A percentile compares a stretch with the other conserved stretches of the same genome.
These are phyloP conservation scores for Xylaria telfairii DNA, from an alignment of 495 filamentous ascomycete species.

Conservation along the genomic window DNA sequence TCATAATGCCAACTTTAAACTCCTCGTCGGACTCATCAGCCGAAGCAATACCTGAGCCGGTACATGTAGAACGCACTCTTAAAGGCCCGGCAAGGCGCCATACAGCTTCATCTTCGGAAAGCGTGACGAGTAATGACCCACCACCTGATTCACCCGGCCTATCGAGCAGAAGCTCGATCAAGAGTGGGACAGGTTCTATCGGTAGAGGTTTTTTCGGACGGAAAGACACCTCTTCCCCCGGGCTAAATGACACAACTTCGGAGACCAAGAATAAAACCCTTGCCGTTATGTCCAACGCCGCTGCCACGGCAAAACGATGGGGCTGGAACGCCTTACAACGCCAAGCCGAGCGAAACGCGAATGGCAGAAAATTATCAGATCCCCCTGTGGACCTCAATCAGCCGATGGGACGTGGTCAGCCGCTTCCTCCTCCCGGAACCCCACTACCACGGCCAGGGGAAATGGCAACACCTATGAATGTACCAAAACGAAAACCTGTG, in stretches of 20 bases:
- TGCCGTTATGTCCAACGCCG: constrained; percentile 71
- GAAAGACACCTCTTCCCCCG: constrained; percentile 40
- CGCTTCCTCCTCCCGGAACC: constrained; percentile 75
- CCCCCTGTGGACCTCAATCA: constrained; percentile 60
- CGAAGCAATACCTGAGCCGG: constrained; percentile 33
- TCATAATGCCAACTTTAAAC: constrained; percentile 36
- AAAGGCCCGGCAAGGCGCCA: constrained; percentile 46
- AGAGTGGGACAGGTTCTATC: constrained; percentile 45
- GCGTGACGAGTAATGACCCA: constrained; percentile 33
- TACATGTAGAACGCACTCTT: constrained; percentile 22
- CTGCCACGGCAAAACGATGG: constrained; percentile 85
- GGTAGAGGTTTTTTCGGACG: constrained; percentile 47
- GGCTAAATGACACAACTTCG: constrained; percentile 34
- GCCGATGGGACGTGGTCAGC: constrained; percentile 77
- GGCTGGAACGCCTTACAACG: constrained; percentile 73
- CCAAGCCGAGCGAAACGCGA: constrained; percentile 47
- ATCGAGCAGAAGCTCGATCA: constrained; percentile 44
- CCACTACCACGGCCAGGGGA: constrained; percentile 64
- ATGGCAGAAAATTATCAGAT: constrained; percentile 31
- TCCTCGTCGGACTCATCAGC: constrained; percentile 47
- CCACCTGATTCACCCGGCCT: constrained; percentile 40
- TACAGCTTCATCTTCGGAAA: constrained; percentile 47
- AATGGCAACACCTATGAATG: constrained; percentile 59
- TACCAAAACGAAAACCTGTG: constrained; percentile 57
- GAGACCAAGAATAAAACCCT: constrained; percentile 51